Conservation (phyloP, 169 alveolate species). For the Amoebophrya sp. region DNA sequence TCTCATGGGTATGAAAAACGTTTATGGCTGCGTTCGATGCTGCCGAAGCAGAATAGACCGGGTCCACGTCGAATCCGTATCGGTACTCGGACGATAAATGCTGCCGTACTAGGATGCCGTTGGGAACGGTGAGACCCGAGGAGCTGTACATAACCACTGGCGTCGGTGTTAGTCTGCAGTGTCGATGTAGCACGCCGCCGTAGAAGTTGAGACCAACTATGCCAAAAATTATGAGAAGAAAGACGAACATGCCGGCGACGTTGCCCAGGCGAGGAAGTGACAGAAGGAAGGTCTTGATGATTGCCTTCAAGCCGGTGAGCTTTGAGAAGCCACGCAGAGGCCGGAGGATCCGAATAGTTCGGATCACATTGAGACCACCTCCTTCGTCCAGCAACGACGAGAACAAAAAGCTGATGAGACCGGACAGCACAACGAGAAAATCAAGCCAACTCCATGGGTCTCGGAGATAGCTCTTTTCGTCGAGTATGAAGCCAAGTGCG, state of each 20-base stretch:
- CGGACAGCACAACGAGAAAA: slow-evolving; percentile 39
- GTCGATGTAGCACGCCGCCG: background rate
- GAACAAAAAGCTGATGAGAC: background rate
- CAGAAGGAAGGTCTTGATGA: slow-evolving; percentile 2
- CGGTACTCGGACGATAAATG: background rate
- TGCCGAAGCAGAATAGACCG: background rate
- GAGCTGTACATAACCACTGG: background rate
- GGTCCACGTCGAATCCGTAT: background rate
- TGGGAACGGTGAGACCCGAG: background rate
- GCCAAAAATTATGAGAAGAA: background rate
- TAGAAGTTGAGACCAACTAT: background rate
- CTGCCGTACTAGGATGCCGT: background rate
- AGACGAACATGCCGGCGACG: background rate
- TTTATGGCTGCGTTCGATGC: background rate
- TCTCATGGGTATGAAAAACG: too few species aligned
- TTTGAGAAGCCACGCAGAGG: background rate
- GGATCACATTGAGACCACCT: background rate
- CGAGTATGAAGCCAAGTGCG: slow-evolving; percentile 24
- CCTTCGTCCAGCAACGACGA: background rate
- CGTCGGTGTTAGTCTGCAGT: background rate
- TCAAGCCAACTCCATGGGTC: slow-evolving; percentile 44
- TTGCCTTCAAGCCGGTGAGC: background rate
- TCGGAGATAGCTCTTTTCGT: slow-evolving; percentile 34
- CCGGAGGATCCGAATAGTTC: background rate
- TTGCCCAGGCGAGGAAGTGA: background rate